A percentile compares a stretch with the other conserved stretches of the same genome.
These are phyloP conservation scores for Mucor lusitanicus DNA, from an alignment of 371 early-diverging fungal species.

Conservation along the genomic window DNA sequence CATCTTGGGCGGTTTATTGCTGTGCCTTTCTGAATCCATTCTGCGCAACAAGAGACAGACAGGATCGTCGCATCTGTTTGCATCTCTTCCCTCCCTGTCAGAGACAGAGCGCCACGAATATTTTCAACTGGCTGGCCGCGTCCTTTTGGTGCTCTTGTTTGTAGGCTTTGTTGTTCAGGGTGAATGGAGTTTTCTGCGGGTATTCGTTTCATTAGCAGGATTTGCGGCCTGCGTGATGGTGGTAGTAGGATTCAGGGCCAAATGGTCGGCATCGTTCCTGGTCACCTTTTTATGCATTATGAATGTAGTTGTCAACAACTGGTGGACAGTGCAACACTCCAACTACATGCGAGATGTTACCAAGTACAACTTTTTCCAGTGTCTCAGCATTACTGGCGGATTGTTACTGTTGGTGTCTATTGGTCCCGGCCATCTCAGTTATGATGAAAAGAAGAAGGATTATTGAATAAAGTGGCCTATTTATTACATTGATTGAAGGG, in stretches of 20 bases:
- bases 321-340: conserved; percentile 86
- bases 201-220: conserved; percentile 70
- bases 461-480: not conserved
- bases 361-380: conserved; percentile 98
- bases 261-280: conserved; percentile 89
- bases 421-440: conserved; percentile 87
- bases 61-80: conserved; percentile 54
- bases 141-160: conserved; percentile 88
- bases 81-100: conserved; percentile 78
- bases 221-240: conserved; percentile 88
- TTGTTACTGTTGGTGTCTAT: conserved; percentile 84
- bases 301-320: conserved; percentile 91
- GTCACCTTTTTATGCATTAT: conserved; percentile 80
- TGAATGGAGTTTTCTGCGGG: conserved; percentile 66
- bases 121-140: conserved; percentile 85
- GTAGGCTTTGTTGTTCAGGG: conserved; percentile 84
- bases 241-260: conserved; percentile 93
- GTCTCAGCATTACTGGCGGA: conserved; percentile 92
- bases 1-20: conserved; percentile 85
- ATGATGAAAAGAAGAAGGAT: conserved; percentile 88
- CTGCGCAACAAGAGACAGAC: conserved; percentile 40
- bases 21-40: conserved; percentile 78
- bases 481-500: not conserved
- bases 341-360: conserved; percentile 80
- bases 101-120: conserved; percentile 81